phyloP scores from a whole-genome alignment of 805 yeast genomes.

The Clavispora asparagi region DNA sequence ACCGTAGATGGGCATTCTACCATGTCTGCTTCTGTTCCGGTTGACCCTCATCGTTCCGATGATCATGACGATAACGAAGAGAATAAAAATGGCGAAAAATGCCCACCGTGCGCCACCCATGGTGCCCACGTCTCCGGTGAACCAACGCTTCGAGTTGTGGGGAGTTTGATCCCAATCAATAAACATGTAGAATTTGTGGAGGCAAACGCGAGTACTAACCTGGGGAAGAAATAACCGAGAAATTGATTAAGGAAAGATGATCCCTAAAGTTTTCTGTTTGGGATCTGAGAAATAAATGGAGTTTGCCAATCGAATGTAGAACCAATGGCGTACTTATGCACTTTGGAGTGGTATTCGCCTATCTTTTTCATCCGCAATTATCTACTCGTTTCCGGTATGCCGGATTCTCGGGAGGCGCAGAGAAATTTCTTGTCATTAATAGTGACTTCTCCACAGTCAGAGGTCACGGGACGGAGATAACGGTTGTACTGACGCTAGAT shows the following conservation, averaged over 20 bases:
- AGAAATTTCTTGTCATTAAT: neutral
- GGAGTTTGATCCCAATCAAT: neutral
- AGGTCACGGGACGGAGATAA: too few relatives aligned
- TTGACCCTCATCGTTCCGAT: slow-evolving; percentile 52
- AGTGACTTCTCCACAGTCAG: neutral
- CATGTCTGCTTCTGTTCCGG: slow-evolving; percentile 43
- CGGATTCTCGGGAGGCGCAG: neutral
- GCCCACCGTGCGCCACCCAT: slow-evolving; percentile 53
- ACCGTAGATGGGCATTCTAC: slow-evolving; percentile 61
- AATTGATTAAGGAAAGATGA: too few relatives aligned
- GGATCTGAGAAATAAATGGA: too few relatives aligned
- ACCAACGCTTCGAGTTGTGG: neutral
- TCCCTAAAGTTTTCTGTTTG: too few relatives aligned
- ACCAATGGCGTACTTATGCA: too few relatives aligned
- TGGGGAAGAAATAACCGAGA: too few relatives aligned
- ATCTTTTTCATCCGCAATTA: neutral
- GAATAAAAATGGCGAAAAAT: slow-evolving; percentile 55
- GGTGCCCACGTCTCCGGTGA: neutral
- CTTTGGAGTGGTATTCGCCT: neutral
- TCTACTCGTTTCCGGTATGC: neutral
- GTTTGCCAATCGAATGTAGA: too few relatives aligned
- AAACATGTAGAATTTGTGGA: neutral
- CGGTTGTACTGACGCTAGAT: too few relatives aligned
- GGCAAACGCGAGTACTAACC: too few relatives aligned
- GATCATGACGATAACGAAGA: slow-evolving; percentile 42